Evolutionary conservation across 768 basidiomycete genomes (phyloP).

Genomic region (Podaxis rugospora): DNA sequence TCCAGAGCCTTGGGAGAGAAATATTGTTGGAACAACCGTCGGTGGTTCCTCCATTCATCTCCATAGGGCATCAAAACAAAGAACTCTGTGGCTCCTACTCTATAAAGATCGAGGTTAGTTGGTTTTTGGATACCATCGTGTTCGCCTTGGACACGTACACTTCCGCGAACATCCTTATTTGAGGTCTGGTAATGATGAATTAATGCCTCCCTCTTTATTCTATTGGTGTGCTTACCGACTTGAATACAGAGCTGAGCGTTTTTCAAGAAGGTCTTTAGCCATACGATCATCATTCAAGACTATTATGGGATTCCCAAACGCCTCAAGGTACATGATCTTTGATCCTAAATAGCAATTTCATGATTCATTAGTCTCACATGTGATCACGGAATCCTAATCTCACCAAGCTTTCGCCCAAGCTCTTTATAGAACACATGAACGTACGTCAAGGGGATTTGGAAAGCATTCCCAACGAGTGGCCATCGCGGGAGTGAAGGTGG

Average conservation of each 20-base stretch:
- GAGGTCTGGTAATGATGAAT: background rate
- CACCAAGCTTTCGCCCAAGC: slow-evolving; percentile 12
- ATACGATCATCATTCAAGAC: slow-evolving; percentile 37
- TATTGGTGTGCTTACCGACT: slow-evolving; percentile 26
- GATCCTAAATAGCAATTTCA: slow-evolving; percentile 2
- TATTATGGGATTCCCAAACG: slow-evolving; percentile 39
- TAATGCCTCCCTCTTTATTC: background rate
- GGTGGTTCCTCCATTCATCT: slow-evolving; percentile 19
- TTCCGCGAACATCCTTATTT: background rate
- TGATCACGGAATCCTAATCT: background rate
- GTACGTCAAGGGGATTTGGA: slow-evolving; percentile 10
- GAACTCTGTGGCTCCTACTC: background rate
- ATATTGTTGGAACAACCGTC: slow-evolving; percentile 24
- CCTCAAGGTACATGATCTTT: slow-evolving; percentile 49
- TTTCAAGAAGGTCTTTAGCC: slow-evolving; percentile 52
- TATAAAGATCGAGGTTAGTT: background rate
- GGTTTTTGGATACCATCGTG: background rate
- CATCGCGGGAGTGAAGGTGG: slow-evolving; percentile 9
- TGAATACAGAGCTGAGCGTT: slow-evolving; percentile 52
- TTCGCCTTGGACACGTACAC: slow-evolving; percentile 1
- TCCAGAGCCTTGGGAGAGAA: slow-evolving; percentile 13
- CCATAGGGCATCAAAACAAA: slow-evolving; percentile 21
- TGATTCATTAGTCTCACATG: background rate
- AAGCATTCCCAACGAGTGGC: slow-evolving; percentile 13
- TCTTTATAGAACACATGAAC: slow-evolving; percentile 8